phyloP scores from a whole-genome alignment of 805 yeast species.

The Candida sonorensis region DNA sequence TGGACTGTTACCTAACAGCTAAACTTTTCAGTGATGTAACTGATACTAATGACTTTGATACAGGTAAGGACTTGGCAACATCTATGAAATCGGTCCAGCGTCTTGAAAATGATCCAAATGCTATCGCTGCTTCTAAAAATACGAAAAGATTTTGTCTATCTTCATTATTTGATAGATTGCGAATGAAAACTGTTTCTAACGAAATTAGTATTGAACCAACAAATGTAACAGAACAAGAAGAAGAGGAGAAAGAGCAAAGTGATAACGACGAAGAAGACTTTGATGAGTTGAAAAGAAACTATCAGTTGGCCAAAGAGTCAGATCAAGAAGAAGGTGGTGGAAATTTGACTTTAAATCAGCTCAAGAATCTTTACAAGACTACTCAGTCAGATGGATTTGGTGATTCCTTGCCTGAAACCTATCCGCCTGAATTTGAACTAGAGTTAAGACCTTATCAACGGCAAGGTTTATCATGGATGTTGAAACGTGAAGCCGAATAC shows the following conservation, averaged over 20 bases:
- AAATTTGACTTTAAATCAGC: slow-evolving; percentile 55
- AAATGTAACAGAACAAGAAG: too few relatives aligned
- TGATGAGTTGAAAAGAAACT: slow-evolving; percentile 10
- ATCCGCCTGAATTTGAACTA: slow-evolving; percentile 49
- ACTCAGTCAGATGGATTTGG: slow-evolving; percentile 41
- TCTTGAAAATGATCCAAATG: too few relatives aligned
- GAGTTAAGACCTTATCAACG: slow-evolving; percentile 70
- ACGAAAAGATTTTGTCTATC: slow-evolving; percentile 6
- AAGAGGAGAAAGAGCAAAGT: slow-evolving; percentile 48
- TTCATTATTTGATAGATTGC: slow-evolving; percentile 11
- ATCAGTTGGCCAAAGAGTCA: slow-evolving; percentile 3
- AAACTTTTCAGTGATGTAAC: slow-evolving; percentile 16
- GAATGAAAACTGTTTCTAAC: slow-evolving; percentile 4
- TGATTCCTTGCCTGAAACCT: slow-evolving; percentile 58
- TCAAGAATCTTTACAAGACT: slow-evolving; percentile 67
- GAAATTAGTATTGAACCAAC: too few relatives aligned
- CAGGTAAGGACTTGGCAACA: slow-evolving; percentile 2
- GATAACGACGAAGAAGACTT: slow-evolving; percentile 13
- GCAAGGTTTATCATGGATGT: slow-evolving; percentile 85
- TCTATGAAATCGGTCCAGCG: slow-evolving; percentile 3
- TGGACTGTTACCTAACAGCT: slow-evolving; percentile 50
- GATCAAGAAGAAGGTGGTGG: slow-evolving; percentile 6
- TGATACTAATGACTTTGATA: slow-evolving; percentile 1
- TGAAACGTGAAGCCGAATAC: slow-evolving; percentile 65
- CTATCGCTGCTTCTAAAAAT: too few relatives aligned